phyloP scores from a whole-genome alignment of 371 early-diverging fungal genomes.

The Nematocida sp. region DNA sequence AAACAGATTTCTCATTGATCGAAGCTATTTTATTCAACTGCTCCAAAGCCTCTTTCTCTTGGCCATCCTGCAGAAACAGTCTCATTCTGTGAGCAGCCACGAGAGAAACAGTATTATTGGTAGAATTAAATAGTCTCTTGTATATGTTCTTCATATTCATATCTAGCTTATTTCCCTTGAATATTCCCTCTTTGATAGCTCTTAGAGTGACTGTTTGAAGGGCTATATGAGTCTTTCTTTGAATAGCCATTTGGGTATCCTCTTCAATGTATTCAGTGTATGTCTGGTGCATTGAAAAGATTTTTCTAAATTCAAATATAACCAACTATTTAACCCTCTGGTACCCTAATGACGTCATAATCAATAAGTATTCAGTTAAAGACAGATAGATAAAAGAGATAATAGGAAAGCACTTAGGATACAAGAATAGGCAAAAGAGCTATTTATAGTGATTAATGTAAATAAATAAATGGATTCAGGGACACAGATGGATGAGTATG shows the following conservation, averaged over 20 bases:
- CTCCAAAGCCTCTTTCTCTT: conserved; percentile 45
- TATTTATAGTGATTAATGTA: conserved; percentile 32
- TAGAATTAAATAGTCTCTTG: conserved; percentile 21
- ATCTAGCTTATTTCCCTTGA: conserved; percentile 5
- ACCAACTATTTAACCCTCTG: no score
- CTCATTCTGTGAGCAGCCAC: conserved; percentile 29
- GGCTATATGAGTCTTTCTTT: conserved; percentile 37
- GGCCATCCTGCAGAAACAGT: conserved; percentile 34
- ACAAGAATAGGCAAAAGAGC: no score
- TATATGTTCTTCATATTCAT: conserved; percentile 10
- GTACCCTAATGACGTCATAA: no score
- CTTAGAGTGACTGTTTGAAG: conserved; percentile 24
- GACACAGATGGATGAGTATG: not conserved
- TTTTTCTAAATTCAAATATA: conserved; percentile 16
- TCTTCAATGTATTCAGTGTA: conserved; percentile 48
- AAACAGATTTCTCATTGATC: conserved; percentile 15
- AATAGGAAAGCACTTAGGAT: no score
- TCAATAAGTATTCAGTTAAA: no score
- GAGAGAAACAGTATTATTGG: conserved; percentile 27
- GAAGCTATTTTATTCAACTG: conserved; percentile 18
- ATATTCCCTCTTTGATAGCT: conserved; percentile 32
- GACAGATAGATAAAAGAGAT: no score
- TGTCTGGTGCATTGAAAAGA: conserved; percentile 29
- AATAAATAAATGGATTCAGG: conserved; percentile 25
- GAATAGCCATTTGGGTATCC: conserved; percentile 42